phyloP scores from a whole-genome alignment of 2,329 filamentous ascomycete species.

The Aspergillus costaricaensis region DNA sequence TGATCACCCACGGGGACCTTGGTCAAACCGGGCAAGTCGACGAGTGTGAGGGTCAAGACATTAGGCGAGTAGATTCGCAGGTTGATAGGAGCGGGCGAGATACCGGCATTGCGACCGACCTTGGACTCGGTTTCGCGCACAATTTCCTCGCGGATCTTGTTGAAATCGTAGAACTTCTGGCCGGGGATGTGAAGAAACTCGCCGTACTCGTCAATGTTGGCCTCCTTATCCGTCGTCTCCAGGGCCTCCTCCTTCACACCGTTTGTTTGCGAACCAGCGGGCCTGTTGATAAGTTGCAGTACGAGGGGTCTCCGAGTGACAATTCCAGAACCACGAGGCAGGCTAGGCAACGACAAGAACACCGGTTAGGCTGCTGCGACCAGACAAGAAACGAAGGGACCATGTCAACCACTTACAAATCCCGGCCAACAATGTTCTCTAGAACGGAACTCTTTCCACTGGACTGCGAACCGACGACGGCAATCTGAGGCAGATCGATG shows the following conservation, averaged over 20 bases:
- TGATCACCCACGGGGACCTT: slow-evolving; percentile 97
- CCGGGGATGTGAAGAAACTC: slow-evolving; percentile 98
- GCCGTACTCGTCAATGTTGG: slow-evolving; percentile 95
- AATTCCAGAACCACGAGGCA: slow-evolving; percentile 96
- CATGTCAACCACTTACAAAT: slow-evolving; percentile 72
- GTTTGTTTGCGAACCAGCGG: slow-evolving; percentile 67
- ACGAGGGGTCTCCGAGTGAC: slow-evolving; percentile 94
- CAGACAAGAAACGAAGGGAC: slow-evolving; percentile 4
- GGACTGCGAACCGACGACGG: slow-evolving; percentile 96
- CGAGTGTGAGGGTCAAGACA: slow-evolving; percentile 92
- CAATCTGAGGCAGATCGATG: slow-evolving; percentile 97
- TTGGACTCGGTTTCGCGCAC: slow-evolving; percentile 94
- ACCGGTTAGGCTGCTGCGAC: slow-evolving; percentile 28
- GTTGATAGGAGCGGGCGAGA: slow-evolving; percentile 96
- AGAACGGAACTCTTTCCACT: slow-evolving; percentile 99
- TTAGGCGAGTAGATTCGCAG: slow-evolving; percentile 97
- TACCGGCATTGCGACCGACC: slow-evolving; percentile 93
- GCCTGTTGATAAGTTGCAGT: slow-evolving; percentile 94
- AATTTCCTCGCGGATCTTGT: slow-evolving; percentile 98
- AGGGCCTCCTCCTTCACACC: slow-evolving; percentile 68
- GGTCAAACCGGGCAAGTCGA: slow-evolving; percentile 93
- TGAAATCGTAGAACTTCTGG: slow-evolving; percentile 97
- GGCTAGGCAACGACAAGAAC: slow-evolving; percentile 53
- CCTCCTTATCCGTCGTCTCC: slow-evolving; percentile 75
- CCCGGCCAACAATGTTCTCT: slow-evolving; percentile 97